Evolutionary conservation across 805 yeast species (phyloP).

Genomic region (Yamadazyma insecticola): DNA sequence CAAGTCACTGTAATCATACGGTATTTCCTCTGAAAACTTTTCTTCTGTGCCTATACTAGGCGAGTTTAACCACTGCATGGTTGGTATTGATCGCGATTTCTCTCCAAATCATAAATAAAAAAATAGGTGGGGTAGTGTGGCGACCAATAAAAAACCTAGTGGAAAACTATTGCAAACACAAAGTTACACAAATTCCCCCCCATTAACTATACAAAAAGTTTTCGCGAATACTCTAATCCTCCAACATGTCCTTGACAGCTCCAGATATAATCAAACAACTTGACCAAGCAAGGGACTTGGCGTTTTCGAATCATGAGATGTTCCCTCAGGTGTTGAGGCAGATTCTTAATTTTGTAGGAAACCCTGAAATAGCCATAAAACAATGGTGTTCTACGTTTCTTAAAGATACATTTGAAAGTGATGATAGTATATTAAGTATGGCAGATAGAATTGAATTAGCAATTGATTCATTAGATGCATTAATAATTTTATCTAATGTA

Average conservation of each 20-base stretch:
- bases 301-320: constrained; percentile 24
- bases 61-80: too few species aligned
- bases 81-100: too few species aligned
- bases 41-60: too few species aligned
- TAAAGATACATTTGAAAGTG: constrained; percentile 30
- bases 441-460: constrained; percentile 35
- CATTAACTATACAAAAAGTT: too few species aligned
- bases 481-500: constrained; percentile 22
- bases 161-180: too few species aligned
- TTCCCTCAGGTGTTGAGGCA: constrained; percentile 42
- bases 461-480: constrained; percentile 32
- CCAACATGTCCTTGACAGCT: constrained; percentile 7
- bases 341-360: constrained; percentile 31
- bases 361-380: constrained; percentile 31
- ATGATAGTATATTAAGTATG: constrained; percentile 18
- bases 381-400: constrained; percentile 40
- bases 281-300: constrained; percentile 34
- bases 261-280: constrained; percentile 25
- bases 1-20: too few species aligned
- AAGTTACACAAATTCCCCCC: too few species aligned
- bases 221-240: not conserved
- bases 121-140: too few species aligned
- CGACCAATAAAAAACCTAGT: too few species aligned
- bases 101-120: too few species aligned
- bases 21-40: too few species aligned